These are phyloP conservation scores for Platanus orientalis DNA, from an alignment of 164 flowering plant species.

Conservation along the genomic window DNA sequence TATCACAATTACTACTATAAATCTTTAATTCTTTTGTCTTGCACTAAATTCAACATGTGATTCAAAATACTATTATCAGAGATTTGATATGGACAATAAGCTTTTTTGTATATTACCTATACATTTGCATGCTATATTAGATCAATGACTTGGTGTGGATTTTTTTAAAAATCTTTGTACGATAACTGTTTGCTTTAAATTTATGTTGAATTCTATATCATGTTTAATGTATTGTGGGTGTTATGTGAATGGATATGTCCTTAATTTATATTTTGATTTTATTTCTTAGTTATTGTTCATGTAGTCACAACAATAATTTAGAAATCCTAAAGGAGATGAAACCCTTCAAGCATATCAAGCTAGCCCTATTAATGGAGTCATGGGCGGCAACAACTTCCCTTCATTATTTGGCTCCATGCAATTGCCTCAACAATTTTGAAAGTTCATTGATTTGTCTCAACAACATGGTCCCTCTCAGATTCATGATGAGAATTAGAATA, in stretches of 20 bases:
- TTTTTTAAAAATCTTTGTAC: too few species aligned
- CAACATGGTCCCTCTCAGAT: conserved; percentile 49
- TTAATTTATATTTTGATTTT: too few species aligned
- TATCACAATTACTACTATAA: too few species aligned
- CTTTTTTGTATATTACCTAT: too few species aligned
- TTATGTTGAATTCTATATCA: background rate
- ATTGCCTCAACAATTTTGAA: conserved; percentile 55
- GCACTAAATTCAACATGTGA: too few species aligned
- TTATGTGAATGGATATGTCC: background rate
- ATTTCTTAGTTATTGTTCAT: conserved; percentile 13
- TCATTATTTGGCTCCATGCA: conserved; percentile 48
- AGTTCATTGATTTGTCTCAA: too few species aligned
- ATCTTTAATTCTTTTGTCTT: too few species aligned
- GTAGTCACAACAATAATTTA: conserved; percentile 54
- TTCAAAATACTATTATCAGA: too few species aligned
- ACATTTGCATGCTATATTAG: too few species aligned
- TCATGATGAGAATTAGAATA: conserved; percentile 59
- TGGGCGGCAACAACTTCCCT: conserved; percentile 53
- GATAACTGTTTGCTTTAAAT: background rate
- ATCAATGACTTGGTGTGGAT: too few species aligned
- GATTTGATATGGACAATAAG: too few species aligned
- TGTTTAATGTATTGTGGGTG: background rate
- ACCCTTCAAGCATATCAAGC: conserved; percentile 63
- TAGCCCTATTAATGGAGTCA: conserved; percentile 52
- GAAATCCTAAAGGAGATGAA: conserved; percentile 82